Evolutionary conservation across 164 flowering plant species (phyloP).

Genomic region (Nymphaea thermarum): DNA sequence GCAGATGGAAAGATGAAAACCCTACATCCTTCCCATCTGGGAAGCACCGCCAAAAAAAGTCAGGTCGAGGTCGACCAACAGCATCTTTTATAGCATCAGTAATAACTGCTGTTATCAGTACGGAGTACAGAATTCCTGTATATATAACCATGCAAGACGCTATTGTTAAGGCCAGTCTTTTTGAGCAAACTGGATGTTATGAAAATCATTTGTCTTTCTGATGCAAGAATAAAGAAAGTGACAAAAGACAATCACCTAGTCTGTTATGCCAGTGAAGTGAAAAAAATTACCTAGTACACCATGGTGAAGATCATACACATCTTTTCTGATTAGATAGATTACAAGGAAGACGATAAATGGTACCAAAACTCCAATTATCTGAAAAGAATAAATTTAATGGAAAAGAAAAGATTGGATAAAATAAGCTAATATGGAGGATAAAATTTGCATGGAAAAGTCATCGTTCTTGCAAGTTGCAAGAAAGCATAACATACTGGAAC

Average conservation of each 20-base stretch:
- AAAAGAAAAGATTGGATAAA: background rate
- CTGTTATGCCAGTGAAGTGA: background rate
- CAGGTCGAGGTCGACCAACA: constrained; percentile 77
- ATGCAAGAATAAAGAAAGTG: background rate
- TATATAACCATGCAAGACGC: constrained; percentile 1
- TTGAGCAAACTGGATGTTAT: background rate
- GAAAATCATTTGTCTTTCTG: background rate
- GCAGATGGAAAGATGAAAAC: constrained; percentile 3
- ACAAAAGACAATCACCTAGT: too few species aligned
- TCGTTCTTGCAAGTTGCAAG: background rate
- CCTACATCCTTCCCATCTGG: constrained; percentile 71
- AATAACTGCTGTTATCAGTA: constrained; percentile 42
- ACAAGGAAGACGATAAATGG: constrained; percentile 36
- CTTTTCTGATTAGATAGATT: constrained; percentile 43
- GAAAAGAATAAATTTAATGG: constrained; percentile 1
- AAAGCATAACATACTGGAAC: constrained; percentile 22
- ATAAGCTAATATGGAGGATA: background rate
- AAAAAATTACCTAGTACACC: constrained; percentile 38
- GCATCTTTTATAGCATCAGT: constrained; percentile 62
- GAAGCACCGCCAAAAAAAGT: constrained; percentile 85
- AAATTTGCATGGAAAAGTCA: background rate
- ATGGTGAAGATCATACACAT: constrained; percentile 73
- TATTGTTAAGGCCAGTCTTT: background rate
- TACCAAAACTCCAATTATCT: constrained; percentile 41
- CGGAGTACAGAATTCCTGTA: constrained; percentile 54